phyloP scores from a whole-genome alignment of 441 rosid species.

The Populus tomentosa region DNA sequence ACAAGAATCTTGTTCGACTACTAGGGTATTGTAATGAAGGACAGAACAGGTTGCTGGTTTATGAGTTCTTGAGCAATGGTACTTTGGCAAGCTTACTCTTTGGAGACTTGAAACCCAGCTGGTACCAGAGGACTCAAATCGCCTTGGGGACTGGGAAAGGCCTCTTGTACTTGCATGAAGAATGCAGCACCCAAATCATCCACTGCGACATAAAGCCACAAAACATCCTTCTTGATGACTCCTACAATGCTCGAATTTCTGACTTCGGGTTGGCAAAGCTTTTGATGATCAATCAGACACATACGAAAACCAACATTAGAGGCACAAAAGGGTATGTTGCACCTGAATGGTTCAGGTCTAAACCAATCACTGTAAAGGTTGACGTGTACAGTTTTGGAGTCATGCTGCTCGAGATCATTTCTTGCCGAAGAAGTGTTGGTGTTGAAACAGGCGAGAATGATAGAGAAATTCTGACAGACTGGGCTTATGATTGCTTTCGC shows the following conservation, averaged over 20 bases:
- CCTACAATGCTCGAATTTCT: slow-evolving; percentile 27
- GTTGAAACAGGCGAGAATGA: slow-evolving; percentile 14
- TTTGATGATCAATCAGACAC: slow-evolving; percentile 30
- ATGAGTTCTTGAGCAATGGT: slow-evolving; percentile 44
- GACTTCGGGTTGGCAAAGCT: slow-evolving; percentile 52
- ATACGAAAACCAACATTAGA: slow-evolving; percentile 12
- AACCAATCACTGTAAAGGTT: slow-evolving; percentile 44
- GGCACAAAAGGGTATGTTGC: slow-evolving; percentile 48
- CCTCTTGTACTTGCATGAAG: slow-evolving; percentile 40
- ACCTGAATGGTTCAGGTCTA: slow-evolving; percentile 45
- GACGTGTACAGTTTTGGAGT: slow-evolving; percentile 56
- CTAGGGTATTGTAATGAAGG: slow-evolving; percentile 43
- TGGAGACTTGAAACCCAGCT: slow-evolving; percentile 24
- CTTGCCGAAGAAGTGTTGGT: slow-evolving; percentile 28
- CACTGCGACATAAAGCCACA: slow-evolving; percentile 52
- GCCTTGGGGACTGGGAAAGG: slow-evolving; percentile 38
- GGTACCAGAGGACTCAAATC: slow-evolving; percentile 31
- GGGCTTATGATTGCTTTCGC: slow-evolving; percentile 34
- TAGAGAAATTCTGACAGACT: slow-evolving; percentile 26
- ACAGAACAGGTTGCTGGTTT: slow-evolving; percentile 37
- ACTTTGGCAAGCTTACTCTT: slow-evolving; percentile 30
- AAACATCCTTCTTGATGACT: slow-evolving; percentile 37
- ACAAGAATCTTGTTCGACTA: slow-evolving; percentile 41
- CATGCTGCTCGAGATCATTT: slow-evolving; percentile 39
- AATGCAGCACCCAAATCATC: slow-evolving; percentile 34